Conservation (phyloP, 805 yeast genomes). For the Blastobotrys mokoenaii region DNA sequence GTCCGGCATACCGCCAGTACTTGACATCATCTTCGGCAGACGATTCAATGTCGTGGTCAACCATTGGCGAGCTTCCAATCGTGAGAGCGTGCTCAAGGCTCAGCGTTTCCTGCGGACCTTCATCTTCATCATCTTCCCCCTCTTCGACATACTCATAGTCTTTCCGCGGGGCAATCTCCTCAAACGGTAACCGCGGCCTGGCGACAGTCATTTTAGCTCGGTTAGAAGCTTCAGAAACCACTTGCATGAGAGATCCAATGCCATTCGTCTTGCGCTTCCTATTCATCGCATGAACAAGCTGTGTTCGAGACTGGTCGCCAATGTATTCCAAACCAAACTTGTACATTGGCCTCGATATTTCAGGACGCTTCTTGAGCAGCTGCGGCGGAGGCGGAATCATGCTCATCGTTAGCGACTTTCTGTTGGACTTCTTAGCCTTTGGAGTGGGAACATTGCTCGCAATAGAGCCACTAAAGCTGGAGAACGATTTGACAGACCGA, state of each 20-base stretch:
- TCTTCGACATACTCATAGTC: slow-evolving; percentile 6
- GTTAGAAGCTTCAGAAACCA: background rate
- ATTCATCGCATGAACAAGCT: background rate
- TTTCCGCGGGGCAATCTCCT: slow-evolving; percentile 1
- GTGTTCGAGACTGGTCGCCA: slow-evolving; percentile 3
- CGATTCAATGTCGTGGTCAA: background rate
- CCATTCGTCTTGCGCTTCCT: background rate
- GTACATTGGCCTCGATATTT: slow-evolving; percentile 23
- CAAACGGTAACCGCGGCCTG: slow-evolving; percentile 16
- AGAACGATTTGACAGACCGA: slow-evolving; percentile 1
- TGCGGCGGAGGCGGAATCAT: slow-evolving; percentile 25
- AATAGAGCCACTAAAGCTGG: background rate
- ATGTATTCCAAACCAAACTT: slow-evolving; percentile 22
- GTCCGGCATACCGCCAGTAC: slow-evolving; percentile 32
- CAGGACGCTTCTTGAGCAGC: slow-evolving; percentile 24
- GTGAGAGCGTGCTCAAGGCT: background rate
- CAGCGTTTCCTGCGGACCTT: background rate
- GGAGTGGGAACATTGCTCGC: background rate
- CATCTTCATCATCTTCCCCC: slow-evolving; percentile 4
- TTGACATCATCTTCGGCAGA: slow-evolving; percentile 14
- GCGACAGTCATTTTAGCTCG: background rate
- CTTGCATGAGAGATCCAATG: background rate
- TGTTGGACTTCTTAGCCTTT: background rate
- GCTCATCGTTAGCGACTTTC: slow-evolving; percentile 14
- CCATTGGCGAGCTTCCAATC: background rate